phyloP scores from a whole-genome alignment of 257 asterid genomes.

The Coffea canephora region DNA sequence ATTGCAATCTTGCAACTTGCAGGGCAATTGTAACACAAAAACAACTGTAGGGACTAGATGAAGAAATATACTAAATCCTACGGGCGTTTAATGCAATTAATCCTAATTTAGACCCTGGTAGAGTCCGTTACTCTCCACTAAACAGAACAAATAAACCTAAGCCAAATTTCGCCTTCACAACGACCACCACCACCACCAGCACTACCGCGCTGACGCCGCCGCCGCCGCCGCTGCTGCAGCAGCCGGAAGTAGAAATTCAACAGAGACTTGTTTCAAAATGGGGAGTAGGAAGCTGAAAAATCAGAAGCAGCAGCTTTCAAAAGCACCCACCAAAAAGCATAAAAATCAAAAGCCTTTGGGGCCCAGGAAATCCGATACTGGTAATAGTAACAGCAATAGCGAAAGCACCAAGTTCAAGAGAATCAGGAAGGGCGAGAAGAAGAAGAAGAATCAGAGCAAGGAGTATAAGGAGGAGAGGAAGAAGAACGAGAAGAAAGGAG shows the following conservation, averaged over 20 bases:
- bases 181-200: not conserved
- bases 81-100: too few relatives aligned
- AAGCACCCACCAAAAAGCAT: not conserved
- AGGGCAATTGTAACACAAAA: too few relatives aligned
- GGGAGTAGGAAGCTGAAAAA: constrained; percentile 13
- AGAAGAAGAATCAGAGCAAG: constrained; percentile 9
- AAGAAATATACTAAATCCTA: too few relatives aligned
- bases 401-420: constrained; percentile 4
- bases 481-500: constrained; percentile 16
- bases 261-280: constrained; percentile 8
- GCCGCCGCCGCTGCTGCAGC: not conserved
- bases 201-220: too few relatives aligned
- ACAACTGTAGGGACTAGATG: too few relatives aligned
- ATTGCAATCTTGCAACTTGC: too few relatives aligned
- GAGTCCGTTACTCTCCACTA: too few relatives aligned
- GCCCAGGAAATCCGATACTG: constrained; percentile 12
- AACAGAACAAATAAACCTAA: too few relatives aligned
- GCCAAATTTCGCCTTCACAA: not conserved
- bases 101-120: too few relatives aligned
- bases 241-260: not conserved
- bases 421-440: not conserved
- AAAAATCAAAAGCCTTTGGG: not conserved
- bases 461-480: not conserved
- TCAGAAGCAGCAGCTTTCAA: not conserved
- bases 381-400: not conserved